A percentile compares a stretch with the other conserved stretches of the same genome.
phyloP scores from a whole-genome alignment of 2,329 filamentous ascomycete genomes.

The Phialophora verrucosa region DNA sequence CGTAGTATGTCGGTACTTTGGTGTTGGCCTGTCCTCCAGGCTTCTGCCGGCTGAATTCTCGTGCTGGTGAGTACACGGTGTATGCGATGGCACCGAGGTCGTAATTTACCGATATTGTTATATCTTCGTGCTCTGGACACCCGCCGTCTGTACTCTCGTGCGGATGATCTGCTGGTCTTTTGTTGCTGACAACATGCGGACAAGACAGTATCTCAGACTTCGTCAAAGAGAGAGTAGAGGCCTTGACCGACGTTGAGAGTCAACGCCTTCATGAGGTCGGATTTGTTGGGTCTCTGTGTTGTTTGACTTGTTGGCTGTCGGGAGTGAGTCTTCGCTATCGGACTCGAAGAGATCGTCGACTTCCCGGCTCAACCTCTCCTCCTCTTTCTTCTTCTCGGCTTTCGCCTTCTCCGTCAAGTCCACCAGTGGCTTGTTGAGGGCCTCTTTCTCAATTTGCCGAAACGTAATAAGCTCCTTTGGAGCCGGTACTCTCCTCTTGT shows the following conservation, averaged over 20 bases:
- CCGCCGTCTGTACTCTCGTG: neutral
- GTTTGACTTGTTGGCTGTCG: neutral
- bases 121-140: neutral
- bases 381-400: constrained; percentile 17
- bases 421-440: neutral
- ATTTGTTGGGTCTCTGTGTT: neutral
- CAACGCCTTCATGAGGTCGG: neutral
- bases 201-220: constrained; percentile 4
- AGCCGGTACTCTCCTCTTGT: constrained; percentile 6
- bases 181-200: neutral
- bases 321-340: neutral
- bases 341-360: constrained; percentile 6
- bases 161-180: neutral
- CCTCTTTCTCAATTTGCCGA: neutral
- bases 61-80: neutral
- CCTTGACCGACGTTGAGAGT: neutral
- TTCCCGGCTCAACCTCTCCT: constrained; percentile 13
- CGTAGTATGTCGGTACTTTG: neutral
- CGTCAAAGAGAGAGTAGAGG: constrained; percentile 2
- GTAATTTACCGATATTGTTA: neutral
- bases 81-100: neutral
- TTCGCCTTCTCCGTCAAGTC: constrained; percentile 14
- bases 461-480: constrained; percentile 4
- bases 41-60: neutral
- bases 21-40: neutral